Evolutionary conservation across 257 asterid genomes (phyloP).

Genomic region (Knoxia roxburghii): DNA sequence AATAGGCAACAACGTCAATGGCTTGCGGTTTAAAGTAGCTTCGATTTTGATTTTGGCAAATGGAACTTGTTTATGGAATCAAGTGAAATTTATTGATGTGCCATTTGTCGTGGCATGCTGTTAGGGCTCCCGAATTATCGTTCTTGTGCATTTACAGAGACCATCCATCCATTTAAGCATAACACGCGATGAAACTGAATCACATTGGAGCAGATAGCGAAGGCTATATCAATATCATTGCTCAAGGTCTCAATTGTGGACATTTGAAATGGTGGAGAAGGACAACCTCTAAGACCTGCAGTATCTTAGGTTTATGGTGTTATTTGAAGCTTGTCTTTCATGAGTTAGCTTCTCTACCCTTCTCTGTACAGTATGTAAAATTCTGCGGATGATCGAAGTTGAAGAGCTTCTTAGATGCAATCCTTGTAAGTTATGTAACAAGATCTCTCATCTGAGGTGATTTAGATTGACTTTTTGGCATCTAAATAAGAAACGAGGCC

Average conservation of each 20-base stretch:
- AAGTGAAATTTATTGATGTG: not conserved
- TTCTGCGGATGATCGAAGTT: not conserved
- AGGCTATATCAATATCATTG: not conserved
- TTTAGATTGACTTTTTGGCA: not conserved
- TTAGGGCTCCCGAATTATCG: too few species aligned
- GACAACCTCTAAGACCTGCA: not conserved
- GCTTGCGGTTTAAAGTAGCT: not conserved
- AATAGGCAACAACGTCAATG: not conserved
- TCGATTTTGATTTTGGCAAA: not conserved
- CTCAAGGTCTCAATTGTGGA: too few species aligned
- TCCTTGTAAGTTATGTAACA: not conserved
- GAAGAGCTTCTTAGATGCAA: constrained; percentile 4
- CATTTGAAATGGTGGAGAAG: not conserved
- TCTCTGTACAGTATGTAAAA: not conserved
- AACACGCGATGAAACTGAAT: not conserved
- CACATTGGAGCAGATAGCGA: not conserved
- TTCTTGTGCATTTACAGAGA: not conserved
- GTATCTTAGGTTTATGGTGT: not conserved
- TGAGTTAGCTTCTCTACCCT: not conserved
- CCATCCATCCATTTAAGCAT: not conserved
- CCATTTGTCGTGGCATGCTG: not conserved
- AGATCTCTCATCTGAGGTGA: not conserved
- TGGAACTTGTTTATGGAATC: not conserved
- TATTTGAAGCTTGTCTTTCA: not conserved
- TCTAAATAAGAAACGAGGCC: not conserved